Conservation (phyloP, 2,329 filamentous ascomycete species). For the Chalaropsis ovoidea region DNA sequence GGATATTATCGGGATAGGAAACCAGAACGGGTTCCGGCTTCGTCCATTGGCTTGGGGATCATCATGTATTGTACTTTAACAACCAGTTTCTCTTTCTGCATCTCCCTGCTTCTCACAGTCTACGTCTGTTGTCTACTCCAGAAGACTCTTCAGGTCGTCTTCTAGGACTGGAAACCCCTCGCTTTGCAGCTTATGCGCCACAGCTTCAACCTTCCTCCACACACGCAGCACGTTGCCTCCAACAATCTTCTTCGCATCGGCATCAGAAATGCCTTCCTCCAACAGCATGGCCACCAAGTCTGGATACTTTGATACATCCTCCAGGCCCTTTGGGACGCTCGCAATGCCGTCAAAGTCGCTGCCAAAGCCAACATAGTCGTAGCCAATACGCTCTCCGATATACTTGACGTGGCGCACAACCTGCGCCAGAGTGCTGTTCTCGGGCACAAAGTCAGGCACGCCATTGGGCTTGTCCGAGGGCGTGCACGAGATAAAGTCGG, state of each 20-base stretch:
- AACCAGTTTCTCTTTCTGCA: conserved; percentile 1
- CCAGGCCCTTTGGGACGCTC: conserved; percentile 58
- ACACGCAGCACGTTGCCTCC: conserved; percentile 76
- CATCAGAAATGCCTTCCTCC: conserved; percentile 60
- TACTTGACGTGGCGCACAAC: conserved; percentile 73
- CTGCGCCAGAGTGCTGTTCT: conserved; percentile 62
- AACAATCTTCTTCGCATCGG: conserved; percentile 62
- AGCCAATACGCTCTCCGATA: conserved; percentile 75
- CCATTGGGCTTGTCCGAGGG: conserved; percentile 49
- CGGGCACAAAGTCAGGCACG: conserved; percentile 56
- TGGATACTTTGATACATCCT: conserved; percentile 78
- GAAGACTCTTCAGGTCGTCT: conserved; percentile 34
- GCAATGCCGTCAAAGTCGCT: conserved; percentile 79
- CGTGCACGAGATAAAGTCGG: conserved; percentile 70
- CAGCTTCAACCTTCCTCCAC: conserved; percentile 66
- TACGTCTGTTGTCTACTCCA: background rate
- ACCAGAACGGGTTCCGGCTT: background rate
- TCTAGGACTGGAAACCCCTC: conserved; percentile 45
- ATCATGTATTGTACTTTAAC: conserved; percentile 2
- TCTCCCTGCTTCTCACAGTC: background rate
- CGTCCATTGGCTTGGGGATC: background rate
- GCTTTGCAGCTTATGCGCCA: conserved; percentile 56
- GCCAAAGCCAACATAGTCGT: conserved; percentile 76
- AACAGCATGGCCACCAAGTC: conserved; percentile 67
- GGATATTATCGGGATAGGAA: conserved; percentile 9